A percentile compares a stretch with the other conserved stretches of the same genome.
These are phyloP conservation scores for Rhizopogon roseolus DNA, from an alignment of 768 basidiomycete genomes.

Conservation along the genomic window DNA sequence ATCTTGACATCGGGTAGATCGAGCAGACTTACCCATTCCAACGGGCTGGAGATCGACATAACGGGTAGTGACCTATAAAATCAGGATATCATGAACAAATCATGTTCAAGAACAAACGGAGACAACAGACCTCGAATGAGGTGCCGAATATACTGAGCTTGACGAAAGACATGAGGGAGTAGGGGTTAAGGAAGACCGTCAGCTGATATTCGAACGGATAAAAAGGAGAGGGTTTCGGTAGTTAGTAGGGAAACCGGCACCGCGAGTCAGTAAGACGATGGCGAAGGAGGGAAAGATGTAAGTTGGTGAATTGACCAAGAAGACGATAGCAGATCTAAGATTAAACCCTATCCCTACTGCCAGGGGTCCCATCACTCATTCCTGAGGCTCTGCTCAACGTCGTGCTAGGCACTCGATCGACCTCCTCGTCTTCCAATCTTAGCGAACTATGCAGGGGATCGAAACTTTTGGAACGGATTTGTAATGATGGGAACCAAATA, in stretches of 20 bases:
- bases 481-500: not conserved
- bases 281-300: conserved; percentile 10
- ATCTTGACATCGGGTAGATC: conserved; percentile 6
- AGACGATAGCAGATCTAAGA: conserved; percentile 2
- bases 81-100: conserved; percentile 15
- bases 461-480: not conserved
- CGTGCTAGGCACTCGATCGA: not conserved
- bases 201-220: not conserved
- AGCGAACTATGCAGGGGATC: not conserved
- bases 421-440: not conserved
- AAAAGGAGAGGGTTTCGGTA: not conserved
- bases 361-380: not conserved
- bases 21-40: conserved; percentile 80
- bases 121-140: conserved; percentile 76
- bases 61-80: conserved; percentile 83
- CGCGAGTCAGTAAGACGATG: conserved; percentile 9
- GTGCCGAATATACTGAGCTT: conserved; percentile 99
- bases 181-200: not conserved
- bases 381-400: too few species aligned
- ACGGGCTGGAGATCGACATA: conserved; percentile 99
- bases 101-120: conserved; percentile 1
- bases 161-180: conserved; percentile 76
- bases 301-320: too few species aligned
- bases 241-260: not conserved
- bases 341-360: not conserved